Base-by-base conservation (phyloP, 257 asterid genomes). In the Galeopsis tetrahit region DNA sequence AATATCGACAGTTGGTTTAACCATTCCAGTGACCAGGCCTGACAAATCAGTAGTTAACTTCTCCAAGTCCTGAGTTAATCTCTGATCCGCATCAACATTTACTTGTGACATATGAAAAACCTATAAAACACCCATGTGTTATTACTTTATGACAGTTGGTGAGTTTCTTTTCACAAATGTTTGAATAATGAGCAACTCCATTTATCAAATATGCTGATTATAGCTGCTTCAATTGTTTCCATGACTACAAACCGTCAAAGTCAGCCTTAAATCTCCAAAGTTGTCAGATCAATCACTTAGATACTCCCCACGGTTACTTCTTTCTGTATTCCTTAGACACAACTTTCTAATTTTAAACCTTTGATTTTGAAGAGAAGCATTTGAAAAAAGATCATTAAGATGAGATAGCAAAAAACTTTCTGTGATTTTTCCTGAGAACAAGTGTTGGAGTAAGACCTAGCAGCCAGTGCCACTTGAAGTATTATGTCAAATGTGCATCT, bases 21-120 rank as follows among this genome's bases (percentile, higher is more conserved):
- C 98, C 99, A 95, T 92, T 79, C 99, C 99, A 75, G 99, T 95
- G 58, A 95, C 99, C 85, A 95, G 82, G 65, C 99, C 94, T 72
- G 99, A 92, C 78, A 95, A 83, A 74, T 95, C 99, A 33, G 90
- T 63, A 7, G 97, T 92, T 77, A 95, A 85, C 89, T 90, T 95
- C 88, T 95, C 99, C 84, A 95, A 83, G 89, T 95, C 97, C 77
- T 88, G 99, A 33, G 99, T 95, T 77, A 92, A 80, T 80, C 99
- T 87, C 85, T 95, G 99, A 71, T 95, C 99, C 64, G 98, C 99
- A 69, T 95, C 99, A 71, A 95, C 82, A 72, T 78, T 86, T 75
- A 44, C 75, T 62, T 74, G 65, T 33, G 90, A 88, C 97, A 90
- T 88, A 72, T 92, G 80, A 73, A 92, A 84, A 69, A 95, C 98